Conservation (phyloP, 169 alveolate species). For the Cystoisospora suis region DNA sequence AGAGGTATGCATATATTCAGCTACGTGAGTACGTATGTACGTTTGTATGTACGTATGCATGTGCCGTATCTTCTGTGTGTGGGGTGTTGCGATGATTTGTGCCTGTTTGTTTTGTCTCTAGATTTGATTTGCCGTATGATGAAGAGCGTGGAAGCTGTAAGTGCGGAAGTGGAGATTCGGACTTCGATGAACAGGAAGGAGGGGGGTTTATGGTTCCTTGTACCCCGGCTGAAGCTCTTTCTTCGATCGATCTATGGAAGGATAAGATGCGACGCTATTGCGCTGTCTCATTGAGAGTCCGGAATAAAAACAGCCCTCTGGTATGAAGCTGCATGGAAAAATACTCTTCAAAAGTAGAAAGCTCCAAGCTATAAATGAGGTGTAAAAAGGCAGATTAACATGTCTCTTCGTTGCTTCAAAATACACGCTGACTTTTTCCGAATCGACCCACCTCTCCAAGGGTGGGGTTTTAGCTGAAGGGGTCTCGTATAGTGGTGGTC, state of each 20-base stretch:
- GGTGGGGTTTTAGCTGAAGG: no score
- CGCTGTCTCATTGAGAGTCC: background rate
- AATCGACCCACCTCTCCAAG: no score
- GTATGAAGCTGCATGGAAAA: background rate
- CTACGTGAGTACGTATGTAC: background rate
- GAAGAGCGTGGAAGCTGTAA: background rate
- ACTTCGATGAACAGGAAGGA: background rate
- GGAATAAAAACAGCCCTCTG: background rate
- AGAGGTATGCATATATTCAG: background rate
- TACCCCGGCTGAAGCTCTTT: constrained; percentile 3
- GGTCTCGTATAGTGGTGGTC: no score
- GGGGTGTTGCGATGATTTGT: background rate
- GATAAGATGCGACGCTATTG: background rate
- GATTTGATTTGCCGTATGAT: background rate
- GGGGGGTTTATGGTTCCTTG: constrained; percentile 19
- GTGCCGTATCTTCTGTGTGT: background rate
- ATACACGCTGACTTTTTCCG: no score
- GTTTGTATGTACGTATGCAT: background rate
- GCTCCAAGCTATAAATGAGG: background rate
- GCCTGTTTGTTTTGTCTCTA: background rate
- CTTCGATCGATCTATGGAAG: constrained; percentile 25
- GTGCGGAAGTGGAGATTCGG: constrained; percentile 17
- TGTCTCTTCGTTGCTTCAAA: no score
- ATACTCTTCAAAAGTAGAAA: background rate
- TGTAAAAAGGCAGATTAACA: background rate